These are phyloP conservation scores for Petunia hybrid DNA, from an alignment of 305 asterid genomes.

Conservation along the genomic window DNA sequence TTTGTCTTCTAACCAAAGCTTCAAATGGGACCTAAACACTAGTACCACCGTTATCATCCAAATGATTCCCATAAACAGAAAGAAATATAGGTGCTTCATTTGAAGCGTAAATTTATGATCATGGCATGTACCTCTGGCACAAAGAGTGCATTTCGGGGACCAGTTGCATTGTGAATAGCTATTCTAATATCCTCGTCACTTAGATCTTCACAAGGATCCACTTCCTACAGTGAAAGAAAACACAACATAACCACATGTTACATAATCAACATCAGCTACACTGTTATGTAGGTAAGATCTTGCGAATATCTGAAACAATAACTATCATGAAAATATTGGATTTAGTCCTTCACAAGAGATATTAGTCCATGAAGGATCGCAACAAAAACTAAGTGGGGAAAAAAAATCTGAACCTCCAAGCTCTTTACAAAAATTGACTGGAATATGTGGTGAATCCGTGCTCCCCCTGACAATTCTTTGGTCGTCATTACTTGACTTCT, in stretches of 20 bases:
- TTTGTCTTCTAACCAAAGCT: conserved; percentile 39
- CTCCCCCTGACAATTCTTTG: conserved; percentile 39
- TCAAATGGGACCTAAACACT: conserved; percentile 43
- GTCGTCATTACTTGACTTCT: conserved; percentile 37
- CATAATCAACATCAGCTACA: conserved; percentile 11
- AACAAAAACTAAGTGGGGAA: conserved; percentile 16
- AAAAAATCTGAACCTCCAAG: conserved; percentile 39
- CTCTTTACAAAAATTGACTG: conserved; percentile 42
- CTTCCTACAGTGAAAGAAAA: conserved; percentile 30
- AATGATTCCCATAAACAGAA: conserved; percentile 7
- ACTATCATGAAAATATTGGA: neutral
- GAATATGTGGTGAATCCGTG: conserved; percentile 40
- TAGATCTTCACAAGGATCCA: conserved; percentile 42
- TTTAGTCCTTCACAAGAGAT: neutral
- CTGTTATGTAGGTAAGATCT: neutral
- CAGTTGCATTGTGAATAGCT: conserved; percentile 45
- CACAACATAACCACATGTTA: neutral
- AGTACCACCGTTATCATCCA: conserved; percentile 19
- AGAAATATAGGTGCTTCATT: neutral
- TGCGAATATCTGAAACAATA: neutral
- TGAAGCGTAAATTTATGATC: neutral
- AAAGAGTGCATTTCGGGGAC: conserved; percentile 39
- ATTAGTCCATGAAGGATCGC: conserved; percentile 18
- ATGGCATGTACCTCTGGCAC: conserved; percentile 38
- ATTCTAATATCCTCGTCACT: conserved; percentile 36